Conservation (phyloP, 2,329 filamentous ascomycete species). For the Phaeosphaeria sp. region DNA sequence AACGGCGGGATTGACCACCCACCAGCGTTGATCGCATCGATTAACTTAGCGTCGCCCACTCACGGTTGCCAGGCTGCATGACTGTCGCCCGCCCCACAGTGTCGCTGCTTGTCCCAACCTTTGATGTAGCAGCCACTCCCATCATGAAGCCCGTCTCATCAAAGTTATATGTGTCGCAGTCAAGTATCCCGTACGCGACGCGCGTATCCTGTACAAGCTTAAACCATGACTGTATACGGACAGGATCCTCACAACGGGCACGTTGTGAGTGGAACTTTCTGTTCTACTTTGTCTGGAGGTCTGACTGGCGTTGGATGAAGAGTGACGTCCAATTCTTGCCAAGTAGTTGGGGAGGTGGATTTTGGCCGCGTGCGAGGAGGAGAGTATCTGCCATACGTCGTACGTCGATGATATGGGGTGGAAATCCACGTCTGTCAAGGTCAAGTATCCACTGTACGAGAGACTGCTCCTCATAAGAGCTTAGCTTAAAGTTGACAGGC, state of each 20-base stretch:
- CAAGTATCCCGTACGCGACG: slow-evolving; percentile 1
- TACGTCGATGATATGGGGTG: slow-evolving; percentile 4
- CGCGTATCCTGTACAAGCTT: slow-evolving; percentile 13
- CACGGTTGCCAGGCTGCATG: slow-evolving; percentile 5
- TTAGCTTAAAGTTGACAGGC: slow-evolving; percentile 11
- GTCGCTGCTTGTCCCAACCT: slow-evolving; percentile 9
- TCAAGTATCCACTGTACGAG: slow-evolving; percentile 16
- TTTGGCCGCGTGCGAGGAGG: slow-evolving; percentile 9
- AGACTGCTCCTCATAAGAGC: slow-evolving; percentile 9
- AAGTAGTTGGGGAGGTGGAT: background rate
- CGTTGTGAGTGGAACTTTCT: slow-evolving; percentile 6
- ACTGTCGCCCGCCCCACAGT: background rate
- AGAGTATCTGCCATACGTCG: slow-evolving; percentile 7
- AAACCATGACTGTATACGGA: slow-evolving; percentile 10
- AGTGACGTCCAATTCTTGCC: slow-evolving; percentile 12
- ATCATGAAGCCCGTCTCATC: slow-evolving; percentile 42
- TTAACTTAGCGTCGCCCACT: too few relatives aligned
- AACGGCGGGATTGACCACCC: slow-evolving; percentile 12
- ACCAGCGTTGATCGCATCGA: slow-evolving; percentile 8
- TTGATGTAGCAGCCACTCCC: slow-evolving; percentile 27
- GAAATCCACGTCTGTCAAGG: slow-evolving; percentile 10
- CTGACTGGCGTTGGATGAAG: slow-evolving; percentile 12
- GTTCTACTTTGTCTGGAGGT: slow-evolving; percentile 18
- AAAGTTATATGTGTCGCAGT: slow-evolving; percentile 22
- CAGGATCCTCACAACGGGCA: slow-evolving; percentile 8